These are phyloP conservation scores for Purpureocillium lavendulum DNA, from an alignment of 2,329 filamentous ascomycete genomes.

Conservation along the genomic window DNA sequence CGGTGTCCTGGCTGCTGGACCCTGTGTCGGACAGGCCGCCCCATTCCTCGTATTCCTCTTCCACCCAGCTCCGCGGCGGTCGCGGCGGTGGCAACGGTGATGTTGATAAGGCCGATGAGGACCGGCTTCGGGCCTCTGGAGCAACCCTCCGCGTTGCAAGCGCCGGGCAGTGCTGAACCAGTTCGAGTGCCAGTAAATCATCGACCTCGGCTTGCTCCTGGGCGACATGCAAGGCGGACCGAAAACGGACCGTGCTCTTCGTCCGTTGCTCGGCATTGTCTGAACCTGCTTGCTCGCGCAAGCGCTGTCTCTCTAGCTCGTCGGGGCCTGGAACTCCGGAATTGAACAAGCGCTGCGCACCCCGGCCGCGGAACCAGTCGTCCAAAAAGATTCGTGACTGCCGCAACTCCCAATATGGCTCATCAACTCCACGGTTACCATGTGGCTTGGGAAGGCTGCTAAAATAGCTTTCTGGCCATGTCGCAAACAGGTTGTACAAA, in stretches of 20 bases:
- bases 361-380: not conserved
- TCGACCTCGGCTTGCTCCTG: not conserved
- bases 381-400: conserved; percentile 1
- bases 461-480: conserved; percentile 1
- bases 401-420: conserved; percentile 1
- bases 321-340: not conserved
- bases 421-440: conserved; percentile 1
- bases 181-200: too few relatives aligned
- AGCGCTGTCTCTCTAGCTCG: conserved; percentile 1
- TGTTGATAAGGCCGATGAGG: not conserved
- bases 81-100: not conserved
- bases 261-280: not conserved
- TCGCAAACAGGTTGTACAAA: conserved; percentile 1
- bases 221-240: conserved; percentile 1
- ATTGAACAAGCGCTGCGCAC: not conserved
- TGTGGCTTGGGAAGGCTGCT: not conserved
- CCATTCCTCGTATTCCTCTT: too few relatives aligned
- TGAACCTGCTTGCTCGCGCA: not conserved
- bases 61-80: not conserved
- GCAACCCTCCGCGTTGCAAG: too few relatives aligned
- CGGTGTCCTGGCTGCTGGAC: not conserved
- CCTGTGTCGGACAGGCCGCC: not conserved
- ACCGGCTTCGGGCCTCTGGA: not conserved
- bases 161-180: too few relatives aligned
- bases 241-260: not conserved